Evolutionary conservation across 352 stramenopile species (phyloP).

Genomic region (Pythium myriotylum): DNA sequence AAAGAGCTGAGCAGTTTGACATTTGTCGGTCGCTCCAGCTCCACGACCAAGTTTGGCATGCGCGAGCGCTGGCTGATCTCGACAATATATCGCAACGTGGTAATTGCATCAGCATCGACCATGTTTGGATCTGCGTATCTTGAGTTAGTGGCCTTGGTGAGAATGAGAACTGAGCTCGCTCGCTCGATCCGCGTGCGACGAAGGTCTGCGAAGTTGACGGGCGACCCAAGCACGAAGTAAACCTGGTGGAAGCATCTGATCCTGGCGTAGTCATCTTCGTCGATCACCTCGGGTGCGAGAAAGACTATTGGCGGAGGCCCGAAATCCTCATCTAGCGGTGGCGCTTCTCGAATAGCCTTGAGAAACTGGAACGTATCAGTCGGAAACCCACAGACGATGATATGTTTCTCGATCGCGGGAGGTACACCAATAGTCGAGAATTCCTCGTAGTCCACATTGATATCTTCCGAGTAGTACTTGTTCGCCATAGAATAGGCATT

Average conservation of each 20-base stretch:
- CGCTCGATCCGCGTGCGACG: slow-evolving; percentile 65
- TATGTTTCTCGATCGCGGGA: slow-evolving; percentile 45
- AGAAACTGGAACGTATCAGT: slow-evolving; percentile 69
- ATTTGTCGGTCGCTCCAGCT: slow-evolving; percentile 74
- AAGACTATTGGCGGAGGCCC: slow-evolving; percentile 60
- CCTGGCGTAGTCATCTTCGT: slow-evolving; percentile 59
- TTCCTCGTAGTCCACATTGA: slow-evolving; percentile 46
- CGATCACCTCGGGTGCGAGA: slow-evolving; percentile 45
- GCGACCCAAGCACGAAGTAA: slow-evolving; percentile 72
- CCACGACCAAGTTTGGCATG: slow-evolving; percentile 76
- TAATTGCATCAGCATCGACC: slow-evolving; percentile 83
- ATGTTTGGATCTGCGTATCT: slow-evolving; percentile 79
- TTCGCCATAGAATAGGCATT: slow-evolving; percentile 51
- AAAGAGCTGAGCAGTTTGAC: slow-evolving; percentile 79
- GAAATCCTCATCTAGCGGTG: slow-evolving; percentile 38
- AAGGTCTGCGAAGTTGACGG: slow-evolving; percentile 74
- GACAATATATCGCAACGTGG: slow-evolving; percentile 78
- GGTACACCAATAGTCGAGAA: slow-evolving; percentile 52
- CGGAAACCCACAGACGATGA: slow-evolving; percentile 74
- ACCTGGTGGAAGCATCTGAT: slow-evolving; percentile 57
- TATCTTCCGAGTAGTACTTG: slow-evolving; percentile 24
- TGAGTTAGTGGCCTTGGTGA: slow-evolving; percentile 49
- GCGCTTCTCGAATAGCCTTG: slow-evolving; percentile 67
- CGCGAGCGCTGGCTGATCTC: slow-evolving; percentile 69
- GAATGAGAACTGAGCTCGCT: slow-evolving; percentile 63